Evolutionary conservation across 2,329 filamentous ascomycete genomes (phyloP).

Genomic region (Colletotrichum shisoi): DNA sequence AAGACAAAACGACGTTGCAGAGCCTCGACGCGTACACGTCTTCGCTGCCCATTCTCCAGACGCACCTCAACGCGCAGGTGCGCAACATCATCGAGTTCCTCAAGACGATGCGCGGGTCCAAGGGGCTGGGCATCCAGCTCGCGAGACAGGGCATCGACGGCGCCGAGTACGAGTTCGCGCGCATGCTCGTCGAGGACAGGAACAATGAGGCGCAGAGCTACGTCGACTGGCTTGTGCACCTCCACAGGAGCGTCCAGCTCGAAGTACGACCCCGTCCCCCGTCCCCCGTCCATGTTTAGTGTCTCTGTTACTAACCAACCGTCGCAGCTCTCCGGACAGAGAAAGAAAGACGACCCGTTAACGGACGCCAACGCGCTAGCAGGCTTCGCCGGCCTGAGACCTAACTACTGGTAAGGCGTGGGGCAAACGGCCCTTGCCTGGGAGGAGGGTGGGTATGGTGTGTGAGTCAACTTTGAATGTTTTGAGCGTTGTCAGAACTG

Average conservation of each 20-base stretch:
- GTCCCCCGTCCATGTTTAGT: background rate
- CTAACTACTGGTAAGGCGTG: constrained; percentile 63
- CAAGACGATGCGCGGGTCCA: constrained; percentile 79
- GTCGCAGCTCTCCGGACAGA: constrained; percentile 70
- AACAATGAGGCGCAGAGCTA: constrained; percentile 99
- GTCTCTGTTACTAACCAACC: constrained; percentile 25
- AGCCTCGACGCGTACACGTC: constrained; percentile 82
- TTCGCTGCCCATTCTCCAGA: constrained; percentile 82
- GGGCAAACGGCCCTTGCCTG: background rate
- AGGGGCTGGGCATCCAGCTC: constrained; percentile 87
- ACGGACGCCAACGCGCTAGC: constrained; percentile 59
- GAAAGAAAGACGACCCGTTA: constrained; percentile 71
- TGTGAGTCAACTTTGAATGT: constrained; percentile 14
- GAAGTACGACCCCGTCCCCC: constrained; percentile 65
- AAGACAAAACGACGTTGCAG: constrained; percentile 74
- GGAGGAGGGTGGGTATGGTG: background rate
- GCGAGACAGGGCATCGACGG: constrained; percentile 93
- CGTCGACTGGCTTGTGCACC: constrained; percentile 96
- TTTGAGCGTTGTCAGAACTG: constrained; percentile 37
- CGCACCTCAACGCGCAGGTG: constrained; percentile 92
- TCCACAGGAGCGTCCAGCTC: constrained; percentile 90
- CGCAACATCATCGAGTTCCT: constrained; percentile 93
- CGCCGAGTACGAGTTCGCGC: constrained; percentile 94
- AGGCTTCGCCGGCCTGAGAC: constrained; percentile 66
- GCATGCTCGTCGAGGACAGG: constrained; percentile 88